Percentiles rank a stretch among this genome's conserved stretches.
Evolutionary conservation across 1,139 yeast genomes (phyloP).

Genomic region (Candida anutae): DNA sequence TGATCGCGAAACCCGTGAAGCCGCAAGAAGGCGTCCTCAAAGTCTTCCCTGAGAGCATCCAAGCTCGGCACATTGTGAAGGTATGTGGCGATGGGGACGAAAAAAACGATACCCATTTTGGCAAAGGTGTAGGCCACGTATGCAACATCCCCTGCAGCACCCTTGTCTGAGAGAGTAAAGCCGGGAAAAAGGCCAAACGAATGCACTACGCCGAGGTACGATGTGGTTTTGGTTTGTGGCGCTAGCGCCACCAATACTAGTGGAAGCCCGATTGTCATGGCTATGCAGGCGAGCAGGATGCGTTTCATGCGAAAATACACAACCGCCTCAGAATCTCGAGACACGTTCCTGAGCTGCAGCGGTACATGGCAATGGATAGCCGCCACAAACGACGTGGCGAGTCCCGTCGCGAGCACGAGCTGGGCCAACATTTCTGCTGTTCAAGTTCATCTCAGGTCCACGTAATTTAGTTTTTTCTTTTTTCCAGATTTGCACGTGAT

Average conservation of each 20-base stretch:
- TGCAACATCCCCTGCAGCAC: constrained; percentile 14
- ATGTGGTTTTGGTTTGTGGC: too few relatives aligned
- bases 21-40: constrained; percentile 18
- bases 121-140: constrained; percentile 17
- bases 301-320: constrained; percentile 30
- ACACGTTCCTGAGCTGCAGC: constrained; percentile 10
- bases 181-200: constrained; percentile 28
- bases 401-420: constrained; percentile 10
- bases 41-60: too few relatives aligned
- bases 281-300: constrained; percentile 23
- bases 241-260: too few relatives aligned
- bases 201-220: too few relatives aligned
- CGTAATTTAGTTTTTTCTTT: neutral
- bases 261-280: too few relatives aligned
- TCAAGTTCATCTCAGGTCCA: neutral
- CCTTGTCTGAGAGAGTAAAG: constrained; percentile 10
- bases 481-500: neutral
- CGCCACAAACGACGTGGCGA: constrained; percentile 37
- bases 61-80: too few relatives aligned
- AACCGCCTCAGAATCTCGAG: constrained; percentile 41
- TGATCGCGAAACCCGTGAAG: constrained; percentile 57
- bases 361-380: constrained; percentile 29
- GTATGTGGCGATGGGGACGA: constrained; percentile 53
- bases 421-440: constrained; percentile 1
- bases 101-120: constrained; percentile 38